A percentile compares a stretch with the other conserved stretches of the same genome.
Conservation (phyloP, 441 rosid species). For the Heliophila coronopifolia region DNA sequence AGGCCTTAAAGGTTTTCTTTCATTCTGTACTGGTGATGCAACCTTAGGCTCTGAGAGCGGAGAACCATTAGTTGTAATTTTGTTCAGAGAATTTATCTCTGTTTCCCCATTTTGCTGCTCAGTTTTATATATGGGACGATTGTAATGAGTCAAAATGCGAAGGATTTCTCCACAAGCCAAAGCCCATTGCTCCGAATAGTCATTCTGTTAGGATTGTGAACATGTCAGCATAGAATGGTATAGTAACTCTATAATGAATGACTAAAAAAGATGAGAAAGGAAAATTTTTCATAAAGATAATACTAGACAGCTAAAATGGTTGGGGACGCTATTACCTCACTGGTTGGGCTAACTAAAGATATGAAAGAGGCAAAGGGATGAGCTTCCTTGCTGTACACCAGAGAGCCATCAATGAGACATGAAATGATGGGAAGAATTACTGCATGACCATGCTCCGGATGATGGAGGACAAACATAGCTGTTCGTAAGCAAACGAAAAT, state of each 20-base stretch:
- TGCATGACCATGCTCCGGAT: constrained; percentile 98
- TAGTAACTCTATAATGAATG: neutral
- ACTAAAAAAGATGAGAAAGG: neutral
- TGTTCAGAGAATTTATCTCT: constrained; percentile 43
- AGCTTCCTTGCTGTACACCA: constrained; percentile 68
- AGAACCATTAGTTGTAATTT: constrained; percentile 43
- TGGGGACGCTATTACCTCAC: constrained; percentile 51
- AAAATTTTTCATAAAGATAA: constrained; percentile 6
- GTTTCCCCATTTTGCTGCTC: constrained; percentile 57
- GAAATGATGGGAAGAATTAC: constrained; percentile 96
- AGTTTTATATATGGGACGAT: constrained; percentile 84
- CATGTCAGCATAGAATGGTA: constrained; percentile 7
- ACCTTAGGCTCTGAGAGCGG: constrained; percentile 37
- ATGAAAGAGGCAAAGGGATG: constrained; percentile 95
- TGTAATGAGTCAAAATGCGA: constrained; percentile 92
- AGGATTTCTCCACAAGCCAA: constrained; percentile 95
- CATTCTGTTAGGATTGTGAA: constrained; percentile 50
- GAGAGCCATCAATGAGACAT: constrained; percentile 76
- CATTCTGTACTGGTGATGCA: constrained; percentile 47
- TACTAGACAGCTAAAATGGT: constrained; percentile 2
- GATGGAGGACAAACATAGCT: constrained; percentile 96
- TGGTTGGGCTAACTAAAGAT: constrained; percentile 75
- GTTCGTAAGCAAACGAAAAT: constrained; percentile 27
- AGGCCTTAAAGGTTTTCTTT: constrained; percentile 91
- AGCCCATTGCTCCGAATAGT: constrained; percentile 98